These are phyloP conservation scores for Phytopythium chamaehyphon DNA, from an alignment of 352 stramenopile species.

Conservation along the genomic window DNA sequence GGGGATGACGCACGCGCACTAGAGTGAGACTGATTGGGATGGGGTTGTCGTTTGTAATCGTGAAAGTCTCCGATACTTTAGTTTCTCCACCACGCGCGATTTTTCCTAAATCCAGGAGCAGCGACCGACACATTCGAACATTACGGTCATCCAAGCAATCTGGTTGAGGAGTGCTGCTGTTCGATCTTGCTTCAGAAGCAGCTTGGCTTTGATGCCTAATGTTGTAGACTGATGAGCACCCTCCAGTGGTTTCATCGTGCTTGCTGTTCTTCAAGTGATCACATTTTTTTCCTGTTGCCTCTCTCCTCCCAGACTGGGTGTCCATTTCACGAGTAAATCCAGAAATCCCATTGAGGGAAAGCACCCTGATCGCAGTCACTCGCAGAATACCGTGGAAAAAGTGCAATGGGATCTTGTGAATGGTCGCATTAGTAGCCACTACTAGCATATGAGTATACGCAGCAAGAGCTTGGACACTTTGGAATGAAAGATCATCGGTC, in stretches of 20 bases:
- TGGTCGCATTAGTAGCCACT: constrained; percentile 40
- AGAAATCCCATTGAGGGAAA: constrained; percentile 16
- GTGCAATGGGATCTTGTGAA: constrained; percentile 24
- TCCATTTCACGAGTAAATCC: constrained; percentile 12
- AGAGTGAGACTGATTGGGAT: constrained; percentile 26
- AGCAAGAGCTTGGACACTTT: constrained; percentile 3
- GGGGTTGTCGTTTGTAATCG: constrained; percentile 45
- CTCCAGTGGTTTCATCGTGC: too few relatives aligned
- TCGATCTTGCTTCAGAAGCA: too few relatives aligned
- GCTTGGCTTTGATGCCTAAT: too few relatives aligned
- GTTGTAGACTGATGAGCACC: too few relatives aligned
- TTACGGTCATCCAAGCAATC: neutral
- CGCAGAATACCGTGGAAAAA: constrained; percentile 35
- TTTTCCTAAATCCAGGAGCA: constrained; percentile 40
- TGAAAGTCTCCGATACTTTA: constrained; percentile 23
- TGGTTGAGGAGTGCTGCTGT: too few relatives aligned
- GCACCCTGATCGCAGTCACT: constrained; percentile 18
- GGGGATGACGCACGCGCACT: constrained; percentile 8
- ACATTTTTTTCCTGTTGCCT: neutral
- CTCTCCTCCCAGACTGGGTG: neutral
- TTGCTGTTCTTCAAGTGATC: neutral
- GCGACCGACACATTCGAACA: constrained; percentile 24
- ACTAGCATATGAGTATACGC: constrained; percentile 20
- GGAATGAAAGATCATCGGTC: neutral
- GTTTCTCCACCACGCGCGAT: constrained; percentile 21